Conservation (phyloP, 768 basidiomycete genomes). For the Amanita molliuscula region DNA sequence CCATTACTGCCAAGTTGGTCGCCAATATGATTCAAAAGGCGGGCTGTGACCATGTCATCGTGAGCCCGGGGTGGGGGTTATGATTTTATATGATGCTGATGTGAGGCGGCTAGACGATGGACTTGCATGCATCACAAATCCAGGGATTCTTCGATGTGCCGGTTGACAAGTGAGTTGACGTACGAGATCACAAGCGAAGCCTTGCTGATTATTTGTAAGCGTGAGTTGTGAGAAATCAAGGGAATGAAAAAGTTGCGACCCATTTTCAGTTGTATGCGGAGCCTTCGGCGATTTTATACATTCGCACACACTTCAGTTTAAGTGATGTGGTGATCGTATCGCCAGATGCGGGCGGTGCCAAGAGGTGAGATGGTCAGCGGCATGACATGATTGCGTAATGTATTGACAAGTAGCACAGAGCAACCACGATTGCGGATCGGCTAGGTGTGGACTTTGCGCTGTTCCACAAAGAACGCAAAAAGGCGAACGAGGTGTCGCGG, state of each 20-base stretch:
- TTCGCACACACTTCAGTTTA: constrained; percentile 83
- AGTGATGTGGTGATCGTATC: constrained; percentile 89
- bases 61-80: constrained; percentile 28
- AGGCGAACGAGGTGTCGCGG: constrained; percentile 88
- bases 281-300: constrained; percentile 90
- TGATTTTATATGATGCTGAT: not conserved
- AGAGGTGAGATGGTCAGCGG: constrained; percentile 49
- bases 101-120: constrained; percentile 70
- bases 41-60: constrained; percentile 95
- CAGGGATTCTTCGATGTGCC: constrained; percentile 99
- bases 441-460: constrained; percentile 96
- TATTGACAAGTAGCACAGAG: constrained; percentile 36
- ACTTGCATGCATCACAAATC: constrained; percentile 96
- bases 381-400: constrained; percentile 1
- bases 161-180: constrained; percentile 85
- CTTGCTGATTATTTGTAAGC: constrained; percentile 11
- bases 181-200: constrained; percentile 1
- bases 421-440: constrained; percentile 93
- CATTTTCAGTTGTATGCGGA: constrained; percentile 77
- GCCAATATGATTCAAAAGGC: constrained; percentile 95
- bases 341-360: constrained; percentile 97
- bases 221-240: constrained; percentile 9
- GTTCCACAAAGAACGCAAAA: constrained; percentile 99
- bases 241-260: constrained; percentile 1
- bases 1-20: constrained; percentile 96